Evolutionary conservation across 2,329 filamentous ascomycete genomes (phyloP).

Genomic region (Fusarium sambucinum): DNA sequence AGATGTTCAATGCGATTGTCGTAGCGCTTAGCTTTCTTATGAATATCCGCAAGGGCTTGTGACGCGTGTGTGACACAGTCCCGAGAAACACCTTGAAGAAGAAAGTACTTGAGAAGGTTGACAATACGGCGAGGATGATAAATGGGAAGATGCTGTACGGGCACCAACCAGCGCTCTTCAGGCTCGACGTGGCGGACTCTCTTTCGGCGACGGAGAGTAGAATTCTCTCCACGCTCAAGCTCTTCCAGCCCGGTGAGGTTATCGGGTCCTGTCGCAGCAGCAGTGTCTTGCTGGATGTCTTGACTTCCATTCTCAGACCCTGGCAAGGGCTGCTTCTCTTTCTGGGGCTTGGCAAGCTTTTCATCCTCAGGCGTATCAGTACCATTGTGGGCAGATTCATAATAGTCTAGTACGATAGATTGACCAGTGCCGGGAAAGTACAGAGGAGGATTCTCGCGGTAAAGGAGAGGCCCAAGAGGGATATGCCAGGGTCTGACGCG

Average conservation of each 20-base stretch:
- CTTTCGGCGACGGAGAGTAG: background rate
- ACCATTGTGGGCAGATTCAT: background rate
- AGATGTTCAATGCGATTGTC: background rate
- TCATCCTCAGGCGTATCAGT: background rate
- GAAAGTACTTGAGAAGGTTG: background rate
- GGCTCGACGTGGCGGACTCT: background rate
- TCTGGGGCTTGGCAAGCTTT: background rate
- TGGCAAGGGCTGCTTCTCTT: rapidly evolving
- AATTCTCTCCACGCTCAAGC: background rate
- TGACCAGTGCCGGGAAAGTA: background rate
- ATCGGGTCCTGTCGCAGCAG: background rate
- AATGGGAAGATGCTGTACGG: background rate
- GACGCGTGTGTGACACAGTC: background rate
- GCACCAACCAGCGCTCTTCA: background rate
- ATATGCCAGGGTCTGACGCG: background rate
- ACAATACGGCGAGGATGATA: background rate
- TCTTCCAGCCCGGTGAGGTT: background rate
- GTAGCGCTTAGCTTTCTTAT: background rate
- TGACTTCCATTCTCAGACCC: background rate
- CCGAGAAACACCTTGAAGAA: background rate
- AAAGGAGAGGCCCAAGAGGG: background rate
- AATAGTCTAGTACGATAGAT: background rate
- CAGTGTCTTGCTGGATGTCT: background rate
- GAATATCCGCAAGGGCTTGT: background rate
- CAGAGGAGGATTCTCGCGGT: background rate